Evolutionary conservation across 1,139 yeast species (phyloP).

Genomic region (Kluyveromyces sp.): DNA sequence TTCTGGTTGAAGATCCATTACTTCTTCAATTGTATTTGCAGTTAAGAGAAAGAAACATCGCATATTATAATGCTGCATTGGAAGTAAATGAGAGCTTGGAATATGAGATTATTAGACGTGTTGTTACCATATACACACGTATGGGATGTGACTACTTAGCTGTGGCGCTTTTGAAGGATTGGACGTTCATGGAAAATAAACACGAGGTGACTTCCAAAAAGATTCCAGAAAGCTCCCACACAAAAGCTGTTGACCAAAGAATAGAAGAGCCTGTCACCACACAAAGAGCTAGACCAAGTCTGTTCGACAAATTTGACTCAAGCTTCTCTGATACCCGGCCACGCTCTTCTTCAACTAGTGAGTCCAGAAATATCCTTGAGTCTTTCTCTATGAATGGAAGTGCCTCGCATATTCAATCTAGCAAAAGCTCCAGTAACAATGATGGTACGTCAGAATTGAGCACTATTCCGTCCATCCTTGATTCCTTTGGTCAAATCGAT

Average conservation of each 20-base stretch:
- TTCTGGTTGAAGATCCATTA: conserved; percentile 76
- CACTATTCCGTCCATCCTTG: not conserved
- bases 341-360: not conserved
- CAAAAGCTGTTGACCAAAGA: conserved; percentile 2
- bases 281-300: conserved; percentile 21
- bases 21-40: conserved; percentile 58
- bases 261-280: conserved; percentile 18
- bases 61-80: conserved; percentile 44
- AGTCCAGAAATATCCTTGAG: conserved; percentile 1
- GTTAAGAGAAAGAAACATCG: conserved; percentile 45
- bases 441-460: not conserved
- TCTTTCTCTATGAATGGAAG: not conserved
- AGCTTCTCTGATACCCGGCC: not conserved
- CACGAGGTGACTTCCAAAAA: conserved; percentile 3
- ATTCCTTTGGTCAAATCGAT: not conserved
- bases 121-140: conserved; percentile 61
- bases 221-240: conserved; percentile 8
- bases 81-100: conserved; percentile 47
- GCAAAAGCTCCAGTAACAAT: not conserved
- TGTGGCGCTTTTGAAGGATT: conserved; percentile 51
- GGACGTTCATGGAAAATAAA: conserved; percentile 50
- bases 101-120: conserved; percentile 52
- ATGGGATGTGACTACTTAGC: conserved; percentile 91
- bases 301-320: conserved; percentile 25
- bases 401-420: not conserved